These are phyloP conservation scores for Lentinula edodes DNA, from an alignment of 768 basidiomycete species.

Conservation along the genomic window DNA sequence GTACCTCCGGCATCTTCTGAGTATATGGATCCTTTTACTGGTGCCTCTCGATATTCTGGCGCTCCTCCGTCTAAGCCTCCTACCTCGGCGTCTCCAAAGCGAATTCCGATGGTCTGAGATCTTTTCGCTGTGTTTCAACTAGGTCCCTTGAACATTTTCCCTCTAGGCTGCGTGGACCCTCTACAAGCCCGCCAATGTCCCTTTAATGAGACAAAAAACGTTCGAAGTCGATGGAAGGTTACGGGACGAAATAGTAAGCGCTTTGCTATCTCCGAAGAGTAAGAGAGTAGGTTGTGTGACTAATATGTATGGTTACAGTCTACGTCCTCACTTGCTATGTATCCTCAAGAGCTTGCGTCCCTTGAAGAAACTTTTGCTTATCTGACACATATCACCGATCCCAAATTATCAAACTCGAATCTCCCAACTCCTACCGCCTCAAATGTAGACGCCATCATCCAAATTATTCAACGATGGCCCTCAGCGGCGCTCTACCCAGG, in stretches of 20 bases:
- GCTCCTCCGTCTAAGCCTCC: constrained; percentile 25
- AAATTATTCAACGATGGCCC: constrained; percentile 73
- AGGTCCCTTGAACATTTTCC: constrained; percentile 1
- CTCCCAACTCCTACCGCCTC: constrained; percentile 22
- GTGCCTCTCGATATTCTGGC: constrained; percentile 57
- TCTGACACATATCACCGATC: constrained; percentile 44
- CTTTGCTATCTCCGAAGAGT: not conserved
- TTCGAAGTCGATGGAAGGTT: constrained; percentile 69
- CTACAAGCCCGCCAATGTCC: constrained; percentile 82
- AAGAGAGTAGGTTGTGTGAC: not conserved
- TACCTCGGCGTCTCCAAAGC: constrained; percentile 22
- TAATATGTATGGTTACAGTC: constrained; percentile 38
- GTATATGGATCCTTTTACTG: constrained; percentile 64
- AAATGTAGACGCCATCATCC: constrained; percentile 59
- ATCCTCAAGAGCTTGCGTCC: constrained; percentile 50
- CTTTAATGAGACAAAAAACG: constrained; percentile 75
- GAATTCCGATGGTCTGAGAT: constrained; percentile 43
- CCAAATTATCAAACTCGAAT: constrained; percentile 17
- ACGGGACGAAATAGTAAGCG: constrained; percentile 61
- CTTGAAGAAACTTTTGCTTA: constrained; percentile 62
- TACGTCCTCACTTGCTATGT: constrained; percentile 65
- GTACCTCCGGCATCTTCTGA: constrained; percentile 19
- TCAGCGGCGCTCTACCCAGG: constrained; percentile 67
- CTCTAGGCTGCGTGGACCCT: constrained; percentile 54
- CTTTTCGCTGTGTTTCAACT: not conserved